phyloP scores from a whole-genome alignment of 2,329 filamentous ascomycete genomes.

The Graphiopsis chlorocephala region DNA sequence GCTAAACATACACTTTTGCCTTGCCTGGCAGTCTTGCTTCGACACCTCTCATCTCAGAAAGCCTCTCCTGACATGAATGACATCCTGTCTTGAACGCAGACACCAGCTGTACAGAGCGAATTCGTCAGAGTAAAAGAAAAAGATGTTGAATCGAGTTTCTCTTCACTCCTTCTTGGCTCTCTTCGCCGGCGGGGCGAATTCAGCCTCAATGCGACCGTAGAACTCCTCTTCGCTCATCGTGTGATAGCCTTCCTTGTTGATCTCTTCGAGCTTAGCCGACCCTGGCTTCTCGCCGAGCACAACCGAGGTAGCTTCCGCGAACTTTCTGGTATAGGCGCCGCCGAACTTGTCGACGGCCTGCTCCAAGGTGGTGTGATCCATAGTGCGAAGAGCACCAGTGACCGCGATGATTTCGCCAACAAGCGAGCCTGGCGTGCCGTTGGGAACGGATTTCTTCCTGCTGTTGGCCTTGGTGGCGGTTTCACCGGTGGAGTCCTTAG shows the following conservation, averaged over 20 bases:
- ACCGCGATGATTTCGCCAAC: slow-evolving; percentile 14
- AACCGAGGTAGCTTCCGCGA: slow-evolving; percentile 17
- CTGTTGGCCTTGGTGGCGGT: neutral
- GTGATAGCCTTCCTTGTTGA: slow-evolving; percentile 17
- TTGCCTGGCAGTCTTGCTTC: neutral
- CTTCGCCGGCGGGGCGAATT: slow-evolving; percentile 9
- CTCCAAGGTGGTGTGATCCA: slow-evolving; percentile 20
- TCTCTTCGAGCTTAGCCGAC: slow-evolving; percentile 24
- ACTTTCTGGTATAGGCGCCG: slow-evolving; percentile 16
- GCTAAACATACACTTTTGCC: neutral
- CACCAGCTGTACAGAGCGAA: neutral
- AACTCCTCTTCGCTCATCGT: slow-evolving; percentile 22
- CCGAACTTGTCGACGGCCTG: slow-evolving; percentile 18
- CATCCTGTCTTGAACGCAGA: neutral
- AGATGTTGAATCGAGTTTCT: neutral
- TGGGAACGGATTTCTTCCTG: slow-evolving; percentile 10
- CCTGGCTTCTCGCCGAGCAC: slow-evolving; percentile 20
- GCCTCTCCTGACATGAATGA: neutral
- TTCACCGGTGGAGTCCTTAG: neutral
- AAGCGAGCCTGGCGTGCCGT: slow-evolving; percentile 12
- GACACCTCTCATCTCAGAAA: neutral
- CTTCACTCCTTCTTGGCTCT: slow-evolving; percentile 14
- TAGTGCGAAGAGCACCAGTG: slow-evolving; percentile 16
- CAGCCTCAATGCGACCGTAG: slow-evolving; percentile 18
- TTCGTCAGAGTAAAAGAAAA: neutral